Conservation (phyloP, 2,329 filamentous ascomycete species). For the Bipolaris bicolor region DNA sequence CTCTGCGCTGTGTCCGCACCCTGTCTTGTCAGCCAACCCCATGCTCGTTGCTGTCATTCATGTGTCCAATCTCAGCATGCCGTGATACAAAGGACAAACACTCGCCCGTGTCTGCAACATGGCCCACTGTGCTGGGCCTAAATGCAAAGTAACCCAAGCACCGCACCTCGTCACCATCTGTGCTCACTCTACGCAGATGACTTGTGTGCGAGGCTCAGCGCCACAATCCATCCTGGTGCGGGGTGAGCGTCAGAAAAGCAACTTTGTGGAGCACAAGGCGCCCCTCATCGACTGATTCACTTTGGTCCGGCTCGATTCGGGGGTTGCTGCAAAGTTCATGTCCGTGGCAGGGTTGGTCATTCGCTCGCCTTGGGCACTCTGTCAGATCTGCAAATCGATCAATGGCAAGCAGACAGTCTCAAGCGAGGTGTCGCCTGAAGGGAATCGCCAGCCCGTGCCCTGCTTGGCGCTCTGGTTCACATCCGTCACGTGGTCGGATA, state of each 20-base stretch:
- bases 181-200: neutral
- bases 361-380: neutral
- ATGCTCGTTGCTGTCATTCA: neutral
- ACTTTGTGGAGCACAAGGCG: slow-evolving; percentile 9
- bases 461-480: neutral
- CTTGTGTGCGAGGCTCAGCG: slow-evolving; percentile 7
- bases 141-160: slow-evolving; percentile 1
- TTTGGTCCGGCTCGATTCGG: neutral
- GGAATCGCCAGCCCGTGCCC: neutral
- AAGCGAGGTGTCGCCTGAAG: neutral
- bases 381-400: neutral
- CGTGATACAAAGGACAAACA: no score
- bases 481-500: neutral
- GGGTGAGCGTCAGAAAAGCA: slow-evolving; percentile 22
- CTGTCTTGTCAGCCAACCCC: slow-evolving; percentile 14
- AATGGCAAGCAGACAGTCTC: neutral
- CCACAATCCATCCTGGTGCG: neutral
- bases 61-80: no score
- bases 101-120: slow-evolving; percentile 6
- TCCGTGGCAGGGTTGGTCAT: neutral
- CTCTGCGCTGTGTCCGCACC: slow-evolving; percentile 18
- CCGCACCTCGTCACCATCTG: slow-evolving; percentile 4
- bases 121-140: slow-evolving; percentile 5
- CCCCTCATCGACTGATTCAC: no score
- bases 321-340: neutral